These are phyloP conservation scores for Ormosia semicastrata DNA, from an alignment of 306 rosid species.

Conservation along the genomic window DNA sequence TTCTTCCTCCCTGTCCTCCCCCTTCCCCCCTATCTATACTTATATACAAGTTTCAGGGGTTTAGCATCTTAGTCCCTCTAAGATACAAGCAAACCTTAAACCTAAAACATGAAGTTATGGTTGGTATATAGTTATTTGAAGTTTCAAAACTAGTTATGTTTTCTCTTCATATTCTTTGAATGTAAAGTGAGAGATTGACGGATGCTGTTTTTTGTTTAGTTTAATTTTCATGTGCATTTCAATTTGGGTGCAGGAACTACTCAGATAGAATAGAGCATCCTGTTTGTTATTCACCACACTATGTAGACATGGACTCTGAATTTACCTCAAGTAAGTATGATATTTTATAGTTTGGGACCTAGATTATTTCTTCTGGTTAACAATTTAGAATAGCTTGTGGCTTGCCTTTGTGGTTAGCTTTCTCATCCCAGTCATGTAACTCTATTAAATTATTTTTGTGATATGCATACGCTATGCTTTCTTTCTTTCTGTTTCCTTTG, in stretches of 20 bases:
- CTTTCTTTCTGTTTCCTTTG: background rate
- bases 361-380: background rate
- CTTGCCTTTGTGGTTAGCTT: background rate
- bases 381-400: background rate
- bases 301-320: slow-evolving; percentile 45
- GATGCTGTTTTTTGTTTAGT: background rate
- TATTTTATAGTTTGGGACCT: background rate
- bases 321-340: slow-evolving; percentile 55
- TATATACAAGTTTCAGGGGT: background rate
- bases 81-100: background rate
- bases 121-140: background rate
- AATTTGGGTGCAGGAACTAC: slow-evolving; percentile 52
- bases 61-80: background rate
- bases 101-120: background rate
- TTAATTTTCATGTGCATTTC: background rate
- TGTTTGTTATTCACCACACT: slow-evolving; percentile 32
- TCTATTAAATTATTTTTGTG: background rate
- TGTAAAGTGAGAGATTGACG: background rate
- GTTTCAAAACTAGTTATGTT: background rate
- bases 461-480: background rate
- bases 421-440: background rate
- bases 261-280: slow-evolving; percentile 50
- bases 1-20: background rate
- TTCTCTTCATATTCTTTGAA: background rate
- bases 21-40: background rate